Evolutionary conservation across 208 protist genomes (phyloP), one percentile per base, ranked within the genome.

Genomic region (Trypanosoma cruzi): DNA sequence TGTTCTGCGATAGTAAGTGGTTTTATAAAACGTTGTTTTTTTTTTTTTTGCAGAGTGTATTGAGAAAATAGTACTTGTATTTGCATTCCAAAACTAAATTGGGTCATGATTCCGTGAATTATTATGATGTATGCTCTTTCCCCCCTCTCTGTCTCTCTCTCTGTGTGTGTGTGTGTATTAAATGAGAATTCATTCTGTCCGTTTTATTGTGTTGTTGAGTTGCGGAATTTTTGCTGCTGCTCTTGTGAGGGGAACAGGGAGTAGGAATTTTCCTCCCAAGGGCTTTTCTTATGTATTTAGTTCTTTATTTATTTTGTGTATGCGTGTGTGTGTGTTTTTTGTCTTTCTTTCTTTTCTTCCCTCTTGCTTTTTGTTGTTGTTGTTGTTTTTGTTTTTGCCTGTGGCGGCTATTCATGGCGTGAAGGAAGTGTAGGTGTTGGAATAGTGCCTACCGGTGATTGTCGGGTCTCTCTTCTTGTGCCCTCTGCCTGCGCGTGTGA

Each of bases 311-410:
- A n/a, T n/a, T n/a, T n/a, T n/a, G n/a, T n/a, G n/a, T n/a, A n/a
- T n/a, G n/a, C n/a, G n/a, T n/a, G n/a, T n/a, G n/a, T n/a, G n/a
- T n/a, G n/a, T n/a, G n/a, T n/a, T n/a, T n/a, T n/a, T n/a, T n/a
- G n/a, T n/a, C n/a, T n/a, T n/a, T n/a, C n/a, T n/a, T n/a, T n/a
- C n/a, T n/a, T n/a, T n/a, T n/a, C n/a, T n/a, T n/a, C n/a, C n/a
- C n/a, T n/a, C n/a, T n/a, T n/a, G n/a, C n/a, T n/a, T 62, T 71
- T 61, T 52, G 20, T 20, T 44, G 54, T 44, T 44, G 40, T 44
- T 4, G 10, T 44, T 14, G 10, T 44, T 44, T 14, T 44, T 44
- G 1, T 44, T 16, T 44, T 44, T 16, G 10, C 11, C 40, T 44
- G 3, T 44, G 1, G n/a, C n/a, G n/a, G n/a, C n/a, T 16, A 1